Conservation (phyloP, 768 basidiomycete genomes). For the Russula foetens region DNA sequence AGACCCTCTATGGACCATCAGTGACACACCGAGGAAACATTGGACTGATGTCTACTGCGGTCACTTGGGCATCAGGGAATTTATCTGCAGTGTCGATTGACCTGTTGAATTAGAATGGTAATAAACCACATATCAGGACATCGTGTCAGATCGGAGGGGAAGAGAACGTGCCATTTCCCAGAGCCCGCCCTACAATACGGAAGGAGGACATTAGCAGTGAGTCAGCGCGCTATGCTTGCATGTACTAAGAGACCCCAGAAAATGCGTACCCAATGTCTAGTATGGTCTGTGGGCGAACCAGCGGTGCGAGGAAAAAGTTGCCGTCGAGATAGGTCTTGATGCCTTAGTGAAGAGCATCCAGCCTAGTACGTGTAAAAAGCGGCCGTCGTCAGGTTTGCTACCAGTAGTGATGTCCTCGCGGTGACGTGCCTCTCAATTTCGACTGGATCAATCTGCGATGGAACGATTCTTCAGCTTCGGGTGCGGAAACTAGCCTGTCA, state of each 20-base stretch:
- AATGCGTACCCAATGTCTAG: conserved; percentile 24
- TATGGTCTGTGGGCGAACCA: conserved; percentile 21
- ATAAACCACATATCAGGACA: neutral
- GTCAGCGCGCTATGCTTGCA: too few relatives aligned
- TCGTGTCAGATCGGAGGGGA: neutral
- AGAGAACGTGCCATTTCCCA: conserved; percentile 4
- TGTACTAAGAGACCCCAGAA: neutral
- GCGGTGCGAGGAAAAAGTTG: conserved; percentile 14
- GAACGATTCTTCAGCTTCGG: neutral
- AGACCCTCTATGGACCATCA: too few relatives aligned
- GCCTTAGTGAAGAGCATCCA: conserved; percentile 22
- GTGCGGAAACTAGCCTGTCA: neutral
- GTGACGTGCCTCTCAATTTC: conserved; percentile 4
- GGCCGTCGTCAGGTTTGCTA: too few relatives aligned
- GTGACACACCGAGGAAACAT: conserved; percentile 19
- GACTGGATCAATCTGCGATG: neutral
- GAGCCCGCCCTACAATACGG: conserved; percentile 4
- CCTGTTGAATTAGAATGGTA: conserved; percentile 8
- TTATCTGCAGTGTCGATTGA: conserved; percentile 22
- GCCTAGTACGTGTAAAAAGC: conserved; percentile 7
- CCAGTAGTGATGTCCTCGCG: too few relatives aligned
- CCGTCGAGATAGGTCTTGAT: conserved; percentile 20
- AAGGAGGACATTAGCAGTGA: too few relatives aligned
- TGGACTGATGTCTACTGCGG: conserved; percentile 19
- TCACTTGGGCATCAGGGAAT: conserved; percentile 14